Percentiles rank a stretch among this genome's conserved stretches.
These are phyloP conservation scores for Solanum bukasovii DNA, from an alignment of 257 asterid genomes.

Conservation along the genomic window DNA sequence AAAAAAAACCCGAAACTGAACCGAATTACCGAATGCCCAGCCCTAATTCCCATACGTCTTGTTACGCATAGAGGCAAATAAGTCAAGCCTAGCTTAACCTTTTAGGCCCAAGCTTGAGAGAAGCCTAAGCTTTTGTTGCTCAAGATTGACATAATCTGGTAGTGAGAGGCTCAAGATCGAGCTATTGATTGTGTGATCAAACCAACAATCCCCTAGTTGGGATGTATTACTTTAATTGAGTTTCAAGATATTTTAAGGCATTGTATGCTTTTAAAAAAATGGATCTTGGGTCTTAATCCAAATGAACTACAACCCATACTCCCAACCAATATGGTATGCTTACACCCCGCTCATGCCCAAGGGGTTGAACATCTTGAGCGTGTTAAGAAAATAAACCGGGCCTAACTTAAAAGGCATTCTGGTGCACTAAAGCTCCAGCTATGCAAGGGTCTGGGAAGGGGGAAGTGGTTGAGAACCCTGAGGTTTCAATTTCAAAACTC, in stretches of 20 bases:
- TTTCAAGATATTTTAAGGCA: not conserved
- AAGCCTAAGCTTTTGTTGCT: not conserved
- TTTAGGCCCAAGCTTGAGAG: not conserved
- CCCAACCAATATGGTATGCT: not conserved
- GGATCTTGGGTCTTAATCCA: not conserved
- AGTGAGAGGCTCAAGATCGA: not conserved
- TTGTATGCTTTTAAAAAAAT: not conserved
- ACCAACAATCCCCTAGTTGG: not conserved
- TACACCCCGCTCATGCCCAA: not conserved
- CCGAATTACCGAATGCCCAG: too few species aligned
- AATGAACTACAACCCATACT: not conserved
- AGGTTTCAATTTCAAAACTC: too few species aligned
- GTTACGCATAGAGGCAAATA: not conserved
- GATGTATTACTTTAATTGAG: not conserved
- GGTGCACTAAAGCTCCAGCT: too few species aligned
- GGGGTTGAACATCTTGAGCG: not conserved
- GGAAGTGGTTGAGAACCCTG: too few species aligned
- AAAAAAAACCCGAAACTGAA: too few species aligned
- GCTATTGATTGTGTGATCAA: not conserved
- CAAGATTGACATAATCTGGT: not conserved
- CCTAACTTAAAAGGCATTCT: too few species aligned
- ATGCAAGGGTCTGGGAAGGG: too few species aligned
- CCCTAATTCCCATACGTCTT: not conserved
- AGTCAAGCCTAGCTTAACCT: not conserved
- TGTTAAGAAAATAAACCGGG: not conserved